phyloP scores from a whole-genome alignment of 2,329 filamentous ascomycete genomes.

The Colletotrichum noveboracense region DNA sequence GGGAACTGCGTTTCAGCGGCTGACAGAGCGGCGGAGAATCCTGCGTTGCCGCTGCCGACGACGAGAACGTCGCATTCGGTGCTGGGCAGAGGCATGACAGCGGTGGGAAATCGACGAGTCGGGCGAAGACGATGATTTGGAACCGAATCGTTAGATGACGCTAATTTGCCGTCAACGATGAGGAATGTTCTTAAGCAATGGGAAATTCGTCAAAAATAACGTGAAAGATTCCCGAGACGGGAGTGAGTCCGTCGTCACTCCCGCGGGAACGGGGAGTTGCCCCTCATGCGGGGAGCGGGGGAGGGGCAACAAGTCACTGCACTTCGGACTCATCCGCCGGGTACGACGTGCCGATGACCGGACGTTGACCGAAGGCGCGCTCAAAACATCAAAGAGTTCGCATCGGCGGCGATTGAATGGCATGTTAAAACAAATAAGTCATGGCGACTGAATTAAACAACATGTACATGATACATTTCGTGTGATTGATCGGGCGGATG shows the following conservation, averaged over 20 bases:
- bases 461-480: not conserved
- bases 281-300: not conserved
- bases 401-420: not conserved
- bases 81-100: not conserved
- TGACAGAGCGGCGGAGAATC: slow-evolving; percentile 63
- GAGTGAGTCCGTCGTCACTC: not conserved
- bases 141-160: not conserved
- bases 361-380: not conserved
- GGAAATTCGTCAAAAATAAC: too few species aligned
- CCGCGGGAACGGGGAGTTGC: not conserved
- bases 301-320: not conserved
- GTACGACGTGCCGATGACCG: not conserved
- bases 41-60: slow-evolving; percentile 68
- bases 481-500: not conserved
- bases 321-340: not conserved
- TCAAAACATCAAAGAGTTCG: not conserved
- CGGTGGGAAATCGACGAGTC: not conserved
- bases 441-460: not conserved
- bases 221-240: not conserved
- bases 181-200: fast-evolving
- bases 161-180: too few species aligned
- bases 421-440: fast-evolving
- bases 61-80: slow-evolving; percentile 51
- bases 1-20: slow-evolving; percentile 34
- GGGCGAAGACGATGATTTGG: not conserved